Base-by-base conservation (phyloP, 768 basidiomycete genomes). In the Mrakia hoshinonis region DNA sequence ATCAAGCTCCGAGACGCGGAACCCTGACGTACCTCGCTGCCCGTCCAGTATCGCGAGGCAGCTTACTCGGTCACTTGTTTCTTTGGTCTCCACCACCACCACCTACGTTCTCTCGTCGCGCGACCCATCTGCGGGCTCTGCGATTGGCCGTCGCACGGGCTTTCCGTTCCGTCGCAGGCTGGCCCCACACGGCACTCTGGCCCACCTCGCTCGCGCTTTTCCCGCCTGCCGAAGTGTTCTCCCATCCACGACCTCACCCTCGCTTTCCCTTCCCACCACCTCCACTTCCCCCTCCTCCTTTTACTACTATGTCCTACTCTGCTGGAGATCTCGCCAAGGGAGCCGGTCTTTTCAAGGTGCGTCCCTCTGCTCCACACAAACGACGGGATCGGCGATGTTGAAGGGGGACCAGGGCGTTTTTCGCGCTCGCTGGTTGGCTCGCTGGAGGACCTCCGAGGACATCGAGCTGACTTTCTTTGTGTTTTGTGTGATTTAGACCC, bases 311-410 rank as follows among this genome's bases (percentile, higher is more conserved):
- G 69, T 51, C 69, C 13, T 70, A 63, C 69, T 38, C 48, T 48
- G 24, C 46, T 22, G 70, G 70, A 66, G 70, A 72, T 63, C 39
- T 64, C 48, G 65, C 54, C 20, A 72, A 72, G 70, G 70, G 70
- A 39, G 70, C 70, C 52, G 62, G 61, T 64, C 62, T 64, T 38
- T 72, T 72, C 70, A 72, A 65, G 64, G 70, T 72, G n/a, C 39
- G 70, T 55, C 52, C 11, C 18, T 47, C n/a, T 12, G 36, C 48
- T 29, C 26, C 20, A n/a, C 31, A 58, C 26, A n/a, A n/a, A n/a
- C n/a, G n/a, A 7, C 24, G 34, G 38, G 20, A 52, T 22, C 64
- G 36, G 38, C 34, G 5, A n/a, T 48, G 12, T 13, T 46, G 46
- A 29, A 3, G 9, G 22, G 5, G 13, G 13, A 12, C 10, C 24